Conservation (phyloP, 2,329 filamentous ascomycete species). For the Fusarium luffae region DNA sequence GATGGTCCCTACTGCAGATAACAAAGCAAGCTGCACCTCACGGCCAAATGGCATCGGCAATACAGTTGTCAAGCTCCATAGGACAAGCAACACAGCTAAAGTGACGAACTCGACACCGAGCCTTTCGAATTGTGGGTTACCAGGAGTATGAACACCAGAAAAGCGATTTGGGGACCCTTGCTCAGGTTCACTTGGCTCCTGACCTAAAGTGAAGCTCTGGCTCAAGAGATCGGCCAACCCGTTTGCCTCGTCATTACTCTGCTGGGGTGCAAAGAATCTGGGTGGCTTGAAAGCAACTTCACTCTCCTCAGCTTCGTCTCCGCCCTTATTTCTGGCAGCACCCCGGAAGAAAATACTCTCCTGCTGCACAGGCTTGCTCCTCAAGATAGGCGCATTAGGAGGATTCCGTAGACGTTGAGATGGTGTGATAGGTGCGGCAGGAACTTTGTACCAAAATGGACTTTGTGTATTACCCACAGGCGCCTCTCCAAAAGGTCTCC, state of each 20-base stretch:
- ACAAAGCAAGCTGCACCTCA: constrained; percentile 45
- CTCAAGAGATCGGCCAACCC: constrained; percentile 58
- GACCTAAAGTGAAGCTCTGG: constrained; percentile 56
- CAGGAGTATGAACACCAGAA: not conserved
- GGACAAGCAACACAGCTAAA: constrained; percentile 36
- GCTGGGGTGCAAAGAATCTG: constrained; percentile 66
- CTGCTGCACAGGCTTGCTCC: constrained; percentile 57
- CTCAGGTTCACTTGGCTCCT: constrained; percentile 38
- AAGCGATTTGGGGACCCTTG: not conserved
- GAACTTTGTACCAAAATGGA: constrained; percentile 77
- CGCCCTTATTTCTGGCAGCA: constrained; percentile 29
- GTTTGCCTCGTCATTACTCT: constrained; percentile 56
- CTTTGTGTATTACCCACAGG: constrained; percentile 57
- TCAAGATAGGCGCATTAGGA: constrained; percentile 64
- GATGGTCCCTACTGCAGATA: constrained; percentile 47
- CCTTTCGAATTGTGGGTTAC: not conserved
- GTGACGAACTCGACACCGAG: constrained; percentile 38
- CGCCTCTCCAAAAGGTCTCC: constrained; percentile 58
- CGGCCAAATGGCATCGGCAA: constrained; percentile 40
- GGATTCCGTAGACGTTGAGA: constrained; percentile 72
- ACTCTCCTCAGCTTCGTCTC: constrained; percentile 17
- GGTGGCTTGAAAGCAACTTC: constrained; percentile 66
- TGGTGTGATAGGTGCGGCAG: constrained; percentile 74
- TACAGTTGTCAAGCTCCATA: constrained; percentile 44
- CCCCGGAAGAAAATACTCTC: constrained; percentile 63